A percentile compares a stretch with the other conserved stretches of the same genome.
Evolutionary conservation across 352 stramenopile genomes (phyloP).

Genomic region (Phytopythium cucurbitacearum): DNA sequence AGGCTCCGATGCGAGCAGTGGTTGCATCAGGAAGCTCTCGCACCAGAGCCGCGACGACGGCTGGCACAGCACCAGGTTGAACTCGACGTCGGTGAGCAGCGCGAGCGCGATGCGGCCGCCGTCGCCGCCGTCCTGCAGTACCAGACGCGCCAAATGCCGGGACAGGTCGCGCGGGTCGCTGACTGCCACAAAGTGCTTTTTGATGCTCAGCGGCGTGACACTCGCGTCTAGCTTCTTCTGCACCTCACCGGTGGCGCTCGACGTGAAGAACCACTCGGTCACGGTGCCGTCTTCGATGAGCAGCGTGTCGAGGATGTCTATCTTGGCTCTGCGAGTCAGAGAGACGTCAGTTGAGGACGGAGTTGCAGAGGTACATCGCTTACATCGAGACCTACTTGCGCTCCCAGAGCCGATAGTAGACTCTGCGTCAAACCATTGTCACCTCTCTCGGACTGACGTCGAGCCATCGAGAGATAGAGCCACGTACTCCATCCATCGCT

Average conservation of each 20-base stretch:
- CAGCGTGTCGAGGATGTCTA: conserved; percentile 60
- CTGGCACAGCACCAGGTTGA: conserved; percentile 47
- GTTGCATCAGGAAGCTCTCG: conserved; percentile 45
- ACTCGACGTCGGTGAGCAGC: conserved; percentile 48
- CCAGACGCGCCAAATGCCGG: conserved; percentile 9
- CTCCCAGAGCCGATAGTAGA: conserved; percentile 59
- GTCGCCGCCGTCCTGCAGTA: conserved; percentile 38
- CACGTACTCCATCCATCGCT: conserved; percentile 53
- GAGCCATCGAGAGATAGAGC: neutral
- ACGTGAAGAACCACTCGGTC: conserved; percentile 62
- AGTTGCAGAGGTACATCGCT: too few relatives aligned
- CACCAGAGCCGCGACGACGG: conserved; percentile 36
- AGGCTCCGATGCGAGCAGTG: conserved; percentile 18
- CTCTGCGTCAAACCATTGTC: conserved; percentile 11
- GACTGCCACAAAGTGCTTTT: conserved; percentile 28
- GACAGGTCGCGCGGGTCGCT: conserved; percentile 14
- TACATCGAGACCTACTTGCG: conserved; percentile 26
- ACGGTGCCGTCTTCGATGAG: conserved; percentile 37
- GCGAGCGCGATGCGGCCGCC: conserved; percentile 21
- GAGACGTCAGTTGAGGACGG: too few relatives aligned
- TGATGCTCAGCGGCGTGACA: conserved; percentile 38
- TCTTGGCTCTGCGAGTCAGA: conserved; percentile 26
- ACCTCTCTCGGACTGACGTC: neutral
- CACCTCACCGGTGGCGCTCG: conserved; percentile 43
- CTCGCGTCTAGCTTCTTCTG: conserved; percentile 34